phyloP scores from a whole-genome alignment of 257 asterid species.

The Solanum appendiculatum region DNA sequence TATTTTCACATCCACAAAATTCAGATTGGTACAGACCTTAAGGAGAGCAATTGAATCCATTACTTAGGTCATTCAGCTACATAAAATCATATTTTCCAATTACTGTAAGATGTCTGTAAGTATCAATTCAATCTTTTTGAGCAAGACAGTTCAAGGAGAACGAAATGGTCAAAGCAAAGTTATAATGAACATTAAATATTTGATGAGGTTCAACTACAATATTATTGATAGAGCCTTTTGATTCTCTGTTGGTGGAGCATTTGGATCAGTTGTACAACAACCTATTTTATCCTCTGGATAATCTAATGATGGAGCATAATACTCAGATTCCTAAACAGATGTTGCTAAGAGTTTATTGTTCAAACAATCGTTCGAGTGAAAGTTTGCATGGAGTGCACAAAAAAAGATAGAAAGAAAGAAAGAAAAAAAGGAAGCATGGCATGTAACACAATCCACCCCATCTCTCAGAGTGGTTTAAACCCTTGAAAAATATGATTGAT shows the following conservation, averaged over 20 bases:
- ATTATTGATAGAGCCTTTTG: not conserved
- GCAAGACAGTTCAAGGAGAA: not conserved
- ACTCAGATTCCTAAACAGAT: not conserved
- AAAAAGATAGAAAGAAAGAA: not conserved
- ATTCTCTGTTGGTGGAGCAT: not conserved
- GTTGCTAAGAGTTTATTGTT: not conserved
- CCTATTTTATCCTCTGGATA: not conserved
- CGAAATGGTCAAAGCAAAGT: not conserved
- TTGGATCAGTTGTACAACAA: not conserved
- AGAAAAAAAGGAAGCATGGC: not conserved
- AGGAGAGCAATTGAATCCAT: not conserved
- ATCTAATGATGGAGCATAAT: not conserved
- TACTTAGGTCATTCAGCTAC: not conserved
- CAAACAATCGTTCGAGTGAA: not conserved
- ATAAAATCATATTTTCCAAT: not conserved
- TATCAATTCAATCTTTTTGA: not conserved
- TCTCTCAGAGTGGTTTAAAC: not conserved
- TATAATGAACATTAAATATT: not conserved
- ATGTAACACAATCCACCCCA: not conserved
- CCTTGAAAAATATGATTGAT: not conserved
- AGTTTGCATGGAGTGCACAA: not conserved
- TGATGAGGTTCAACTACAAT: not conserved
- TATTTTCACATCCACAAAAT: not conserved
- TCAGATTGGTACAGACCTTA: not conserved
- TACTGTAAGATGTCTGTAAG: not conserved